A percentile compares a stretch with the other conserved stretches of the same genome.
Evolutionary conservation across 2,329 filamentous ascomycete species (phyloP).

Genomic region (Colletotrichum euphorbiae): DNA sequence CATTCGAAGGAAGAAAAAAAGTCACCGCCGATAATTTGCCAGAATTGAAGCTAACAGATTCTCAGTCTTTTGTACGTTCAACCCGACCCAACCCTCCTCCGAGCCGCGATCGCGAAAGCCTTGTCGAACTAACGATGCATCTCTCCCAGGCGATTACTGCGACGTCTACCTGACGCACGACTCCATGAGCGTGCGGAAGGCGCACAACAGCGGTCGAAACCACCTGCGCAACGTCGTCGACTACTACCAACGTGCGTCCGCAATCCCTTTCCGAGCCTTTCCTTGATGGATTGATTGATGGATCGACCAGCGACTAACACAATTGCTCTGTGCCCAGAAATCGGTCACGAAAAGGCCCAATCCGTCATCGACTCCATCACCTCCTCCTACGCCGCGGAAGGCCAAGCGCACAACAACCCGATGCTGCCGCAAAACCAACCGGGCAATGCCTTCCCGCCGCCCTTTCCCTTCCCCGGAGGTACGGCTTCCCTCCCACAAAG

Average conservation of each 20-base stretch:
- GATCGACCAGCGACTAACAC: conserved; percentile 26
- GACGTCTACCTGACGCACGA: conserved; percentile 99
- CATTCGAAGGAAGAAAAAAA: not conserved
- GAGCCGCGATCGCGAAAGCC: conserved; percentile 12
- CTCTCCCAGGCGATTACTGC: conserved; percentile 84
- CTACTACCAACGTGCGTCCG: conserved; percentile 88
- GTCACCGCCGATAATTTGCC: not conserved
- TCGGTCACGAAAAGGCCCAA: conserved; percentile 98
- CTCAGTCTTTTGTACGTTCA: conserved; percentile 70
- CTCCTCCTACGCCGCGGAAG: conserved; percentile 92
- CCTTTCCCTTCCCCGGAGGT: conserved; percentile 73
- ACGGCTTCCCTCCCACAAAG: conserved; percentile 41
- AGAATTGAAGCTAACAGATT: conserved; percentile 41
- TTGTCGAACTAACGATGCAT: conserved; percentile 47
- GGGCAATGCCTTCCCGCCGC: conserved; percentile 61
- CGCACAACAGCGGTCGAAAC: conserved; percentile 96
- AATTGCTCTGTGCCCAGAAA: conserved; percentile 69
- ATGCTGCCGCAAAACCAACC: conserved; percentile 80
- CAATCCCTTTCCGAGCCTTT: conserved; percentile 8
- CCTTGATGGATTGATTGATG: not conserved
- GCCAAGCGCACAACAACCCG: conserved; percentile 86
- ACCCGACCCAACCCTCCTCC: not conserved
- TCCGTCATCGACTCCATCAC: conserved; percentile 99
- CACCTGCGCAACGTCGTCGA: conserved; percentile 97
- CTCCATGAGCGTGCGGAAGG: conserved; percentile 99